A percentile compares a stretch with the other conserved stretches of the same genome.
phyloP scores from a whole-genome alignment of 192 early-diverging fungal species.

The Coemansia sp. region DNA sequence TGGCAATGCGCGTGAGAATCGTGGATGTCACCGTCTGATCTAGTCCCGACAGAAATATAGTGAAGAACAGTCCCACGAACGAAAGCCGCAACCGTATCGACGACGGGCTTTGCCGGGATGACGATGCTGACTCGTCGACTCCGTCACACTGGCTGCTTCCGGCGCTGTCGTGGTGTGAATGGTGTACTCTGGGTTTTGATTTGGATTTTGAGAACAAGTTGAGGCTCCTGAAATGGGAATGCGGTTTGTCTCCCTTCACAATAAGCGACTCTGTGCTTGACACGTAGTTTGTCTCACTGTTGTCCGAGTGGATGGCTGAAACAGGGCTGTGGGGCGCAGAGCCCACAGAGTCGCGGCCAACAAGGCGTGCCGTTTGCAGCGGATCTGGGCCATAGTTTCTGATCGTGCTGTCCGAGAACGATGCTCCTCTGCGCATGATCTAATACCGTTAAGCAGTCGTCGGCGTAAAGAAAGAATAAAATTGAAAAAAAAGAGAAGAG shows the following conservation, averaged over 20 bases:
- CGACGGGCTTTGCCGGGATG: neutral
- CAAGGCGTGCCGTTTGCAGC: constrained; percentile 4
- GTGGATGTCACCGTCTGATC: constrained; percentile 90
- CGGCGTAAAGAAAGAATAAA: neutral
- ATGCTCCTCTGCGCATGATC: constrained; percentile 9
- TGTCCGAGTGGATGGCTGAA: constrained; percentile 2
- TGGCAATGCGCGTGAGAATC: constrained; percentile 72
- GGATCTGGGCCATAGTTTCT: constrained; percentile 8
- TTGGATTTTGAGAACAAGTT: neutral
- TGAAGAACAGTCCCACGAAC: constrained; percentile 60
- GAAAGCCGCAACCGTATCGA: constrained; percentile 14
- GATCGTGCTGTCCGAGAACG: constrained; percentile 9
- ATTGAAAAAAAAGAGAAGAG: constrained; percentile 1
- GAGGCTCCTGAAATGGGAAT: neutral
- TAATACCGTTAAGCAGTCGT: neutral
- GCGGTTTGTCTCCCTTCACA: neutral
- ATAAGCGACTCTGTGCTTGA: constrained; percentile 29
- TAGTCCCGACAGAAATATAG: constrained; percentile 73
- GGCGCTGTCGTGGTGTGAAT: neutral
- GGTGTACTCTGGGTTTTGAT: neutral
- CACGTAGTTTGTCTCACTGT: constrained; percentile 5
- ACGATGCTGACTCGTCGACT: neutral
- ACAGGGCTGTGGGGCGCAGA: constrained; percentile 12
- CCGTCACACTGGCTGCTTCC: neutral
- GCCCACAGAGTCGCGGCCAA: constrained; percentile 1